These are phyloP conservation scores for Dioszegia crocea DNA, from an alignment of 768 basidiomycete genomes.

Conservation along the genomic window DNA sequence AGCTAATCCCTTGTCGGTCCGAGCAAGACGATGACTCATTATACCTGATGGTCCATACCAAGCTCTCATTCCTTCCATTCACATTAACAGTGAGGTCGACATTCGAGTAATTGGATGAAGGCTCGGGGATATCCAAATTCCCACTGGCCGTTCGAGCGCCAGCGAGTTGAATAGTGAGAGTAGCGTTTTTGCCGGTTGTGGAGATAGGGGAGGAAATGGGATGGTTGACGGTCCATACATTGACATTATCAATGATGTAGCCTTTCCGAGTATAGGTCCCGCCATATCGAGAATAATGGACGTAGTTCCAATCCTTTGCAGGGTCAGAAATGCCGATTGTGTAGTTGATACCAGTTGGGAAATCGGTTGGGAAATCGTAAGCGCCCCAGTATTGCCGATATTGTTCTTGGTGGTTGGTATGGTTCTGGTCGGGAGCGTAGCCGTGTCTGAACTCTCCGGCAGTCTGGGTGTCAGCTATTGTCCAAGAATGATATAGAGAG, in stretches of 20 bases:
- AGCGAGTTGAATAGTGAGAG: conserved; percentile 24
- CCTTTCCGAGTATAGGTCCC: conserved; percentile 11
- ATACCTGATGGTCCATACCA: conserved; percentile 19
- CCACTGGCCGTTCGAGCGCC: conserved; percentile 17
- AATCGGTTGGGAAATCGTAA: conserved; percentile 33
- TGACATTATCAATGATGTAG: conserved; percentile 7
- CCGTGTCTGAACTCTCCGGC: conserved; percentile 36
- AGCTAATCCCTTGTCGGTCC: conserved; percentile 12
- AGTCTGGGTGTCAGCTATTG: neutral
- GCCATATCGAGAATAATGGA: conserved; percentile 24
- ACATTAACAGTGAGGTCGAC: conserved; percentile 15
- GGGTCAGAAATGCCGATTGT: conserved; percentile 17
- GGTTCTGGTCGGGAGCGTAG: conserved; percentile 16
- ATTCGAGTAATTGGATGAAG: conserved; percentile 11
- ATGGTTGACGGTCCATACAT: conserved; percentile 24
- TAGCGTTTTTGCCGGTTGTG: conserved; percentile 9
- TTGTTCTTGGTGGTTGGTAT: conserved; percentile 24
- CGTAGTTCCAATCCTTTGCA: conserved; percentile 29
- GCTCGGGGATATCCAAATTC: conserved; percentile 17
- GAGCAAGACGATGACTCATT: conserved; percentile 23
- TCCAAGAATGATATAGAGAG: neutral
- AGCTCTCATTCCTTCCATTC: conserved; percentile 14
- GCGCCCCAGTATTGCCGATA: conserved; percentile 35
- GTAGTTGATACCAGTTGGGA: conserved; percentile 33
- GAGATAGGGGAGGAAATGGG: conserved; percentile 8